Conservation (phyloP, 1,284 basidiomycete species). For the Wallemia hederae region DNA sequence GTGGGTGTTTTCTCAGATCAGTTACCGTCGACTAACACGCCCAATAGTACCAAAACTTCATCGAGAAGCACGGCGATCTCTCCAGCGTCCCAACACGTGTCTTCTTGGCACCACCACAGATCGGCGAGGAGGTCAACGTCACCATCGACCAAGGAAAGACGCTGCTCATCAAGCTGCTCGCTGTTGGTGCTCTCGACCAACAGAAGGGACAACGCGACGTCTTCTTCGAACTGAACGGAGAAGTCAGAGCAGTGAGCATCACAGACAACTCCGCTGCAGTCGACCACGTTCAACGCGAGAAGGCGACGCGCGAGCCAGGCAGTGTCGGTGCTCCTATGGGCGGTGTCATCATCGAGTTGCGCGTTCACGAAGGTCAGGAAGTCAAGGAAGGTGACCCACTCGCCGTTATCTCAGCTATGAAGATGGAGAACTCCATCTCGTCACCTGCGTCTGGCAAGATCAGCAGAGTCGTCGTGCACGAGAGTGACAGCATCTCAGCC, state of each 20-base stretch:
- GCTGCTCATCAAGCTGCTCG: constrained; percentile 82
- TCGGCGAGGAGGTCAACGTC: constrained; percentile 87
- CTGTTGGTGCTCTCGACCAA: constrained; percentile 71
- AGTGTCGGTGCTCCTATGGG: constrained; percentile 89
- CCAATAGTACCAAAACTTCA: constrained; percentile 57
- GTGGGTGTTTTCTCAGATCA: neutral
- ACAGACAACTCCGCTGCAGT: constrained; percentile 90
- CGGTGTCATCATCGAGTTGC: constrained; percentile 89
- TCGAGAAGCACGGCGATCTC: constrained; percentile 84
- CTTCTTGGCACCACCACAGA: constrained; percentile 74
- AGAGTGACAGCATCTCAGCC: constrained; percentile 51
- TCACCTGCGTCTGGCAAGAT: constrained; percentile 84
- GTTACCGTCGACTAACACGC: neutral
- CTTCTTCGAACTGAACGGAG: constrained; percentile 95
- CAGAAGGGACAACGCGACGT: constrained; percentile 77
- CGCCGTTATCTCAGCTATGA: constrained; percentile 24
- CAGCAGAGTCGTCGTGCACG: constrained; percentile 44
- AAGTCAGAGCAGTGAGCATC: constrained; percentile 73
- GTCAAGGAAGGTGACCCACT: constrained; percentile 93
- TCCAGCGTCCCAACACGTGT: constrained; percentile 83
- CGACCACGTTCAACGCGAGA: constrained; percentile 75
- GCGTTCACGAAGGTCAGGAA: constrained; percentile 83
- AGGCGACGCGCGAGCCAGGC: constrained; percentile 71
- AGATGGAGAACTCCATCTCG: constrained; percentile 82
- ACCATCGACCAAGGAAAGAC: constrained; percentile 93